These are phyloP conservation scores for Isatis tinctoria DNA, from an alignment of 345 rosid species.

Conservation along the genomic window DNA sequence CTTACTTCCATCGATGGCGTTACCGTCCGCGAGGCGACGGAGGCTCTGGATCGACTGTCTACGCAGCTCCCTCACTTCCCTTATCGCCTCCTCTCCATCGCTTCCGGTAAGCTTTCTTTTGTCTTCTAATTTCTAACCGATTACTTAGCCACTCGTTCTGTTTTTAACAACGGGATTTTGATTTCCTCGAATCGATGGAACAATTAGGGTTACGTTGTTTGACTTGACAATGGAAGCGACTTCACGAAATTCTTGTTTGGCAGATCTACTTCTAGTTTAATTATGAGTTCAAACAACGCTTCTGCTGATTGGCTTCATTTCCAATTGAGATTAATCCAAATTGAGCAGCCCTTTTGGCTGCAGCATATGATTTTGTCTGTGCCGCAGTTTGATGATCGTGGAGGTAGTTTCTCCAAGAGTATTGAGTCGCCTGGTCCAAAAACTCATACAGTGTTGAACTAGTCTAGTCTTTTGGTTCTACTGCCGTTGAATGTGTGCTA, in stretches of 20 bases:
- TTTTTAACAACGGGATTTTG: neutral
- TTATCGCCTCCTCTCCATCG: slow-evolving; percentile 63
- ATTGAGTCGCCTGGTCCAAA: neutral
- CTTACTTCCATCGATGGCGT: slow-evolving; percentile 48
- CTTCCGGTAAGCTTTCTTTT: slow-evolving; percentile 37
- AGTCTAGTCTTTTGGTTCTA: neutral
- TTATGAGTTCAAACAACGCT: neutral
- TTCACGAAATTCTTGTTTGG: neutral
- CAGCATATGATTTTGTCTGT: neutral
- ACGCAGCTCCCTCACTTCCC: slow-evolving; percentile 57
- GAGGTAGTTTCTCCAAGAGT: neutral
- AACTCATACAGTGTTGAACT: neutral
- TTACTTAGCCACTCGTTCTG: too few relatives aligned
- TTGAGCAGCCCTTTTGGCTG: neutral
- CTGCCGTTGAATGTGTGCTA: neutral
- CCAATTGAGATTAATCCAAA: neutral
- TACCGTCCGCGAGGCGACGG: slow-evolving; percentile 47
- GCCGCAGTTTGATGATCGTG: neutral
- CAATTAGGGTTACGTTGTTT: slow-evolving; percentile 18
- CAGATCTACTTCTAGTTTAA: neutral
- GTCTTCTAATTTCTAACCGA: neutral
- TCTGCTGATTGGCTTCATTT: neutral
- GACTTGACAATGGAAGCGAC: slow-evolving; percentile 4
- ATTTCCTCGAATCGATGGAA: neutral
- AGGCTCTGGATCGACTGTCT: slow-evolving; percentile 66